Base-by-base conservation (phyloP, 805 yeast genomes). In the Pichia sporocuriosa region DNA sequence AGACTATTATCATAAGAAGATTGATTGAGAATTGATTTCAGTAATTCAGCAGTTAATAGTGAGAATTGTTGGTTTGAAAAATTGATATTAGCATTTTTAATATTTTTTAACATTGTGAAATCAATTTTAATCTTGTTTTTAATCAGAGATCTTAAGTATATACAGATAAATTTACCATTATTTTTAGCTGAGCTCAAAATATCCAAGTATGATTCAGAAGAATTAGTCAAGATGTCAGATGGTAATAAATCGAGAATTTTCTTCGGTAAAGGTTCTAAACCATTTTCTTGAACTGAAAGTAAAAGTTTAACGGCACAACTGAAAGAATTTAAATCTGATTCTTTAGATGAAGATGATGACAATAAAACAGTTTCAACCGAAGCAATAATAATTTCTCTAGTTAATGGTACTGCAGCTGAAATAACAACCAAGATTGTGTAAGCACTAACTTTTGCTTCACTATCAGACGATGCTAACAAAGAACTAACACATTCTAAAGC, bases 361-460 rank as follows among this genome's bases (percentile, higher is more conserved):
- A 37, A 12, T 22, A 78, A 61, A 21, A 84, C 72, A 2, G 84
- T 77, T 45, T 73, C 77, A 26, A 75, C 68, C 1, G 84, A 75
- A 6, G 88, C 87, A 38, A 71, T 62, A 15, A 77, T 62, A 13
- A 84, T 74, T 12, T 70, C 70, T 49, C 61, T 67, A 6, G 75
- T 67, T 31, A 93, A 68, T 6, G 86, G 82, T 37, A 80, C 71
- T 35, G 90, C 81, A 3, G 90, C 70, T 6, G 83, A 74, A 39
- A 89, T 65, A 2, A 90, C 96, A 0, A 90, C 75, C 20, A 90
- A 58, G 12, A 88, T 68, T 36, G 95, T 84, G 59, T 85, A 90
- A 2, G 90, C 87, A 16, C 96, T 81, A 45, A 86, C 72, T 58
- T 84, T 93, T 38, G 81, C 71, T 53, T 86, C 94, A 8, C 67